A percentile compares a stretch with the other conserved stretches of the same genome.
Conservation (phyloP, 2,329 filamentous ascomycete genomes). For the Drechslerella coelobrocha region DNA sequence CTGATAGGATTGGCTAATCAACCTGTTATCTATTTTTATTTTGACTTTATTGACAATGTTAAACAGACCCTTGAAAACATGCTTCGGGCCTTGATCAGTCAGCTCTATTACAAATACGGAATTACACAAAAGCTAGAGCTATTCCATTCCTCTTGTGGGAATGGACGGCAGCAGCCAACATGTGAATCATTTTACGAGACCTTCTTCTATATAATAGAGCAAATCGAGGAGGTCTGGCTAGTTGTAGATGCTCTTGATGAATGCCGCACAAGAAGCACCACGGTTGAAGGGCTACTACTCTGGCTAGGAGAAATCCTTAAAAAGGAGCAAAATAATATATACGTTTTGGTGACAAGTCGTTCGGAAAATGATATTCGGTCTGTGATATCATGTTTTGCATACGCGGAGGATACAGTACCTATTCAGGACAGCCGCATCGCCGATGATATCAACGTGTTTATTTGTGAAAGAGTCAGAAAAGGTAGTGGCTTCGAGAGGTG, state of each 20-base stretch:
- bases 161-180: neutral
- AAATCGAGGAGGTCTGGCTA: neutral
- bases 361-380: neutral
- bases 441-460: slow-evolving; percentile 16
- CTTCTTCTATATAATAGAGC: neutral
- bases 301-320: neutral
- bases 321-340: neutral
- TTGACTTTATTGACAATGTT: neutral
- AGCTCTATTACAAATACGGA: neutral
- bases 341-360: neutral
- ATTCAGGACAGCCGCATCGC: neutral
- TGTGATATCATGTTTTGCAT: neutral
- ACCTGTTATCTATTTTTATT: neutral
- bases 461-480: slow-evolving; percentile 35
- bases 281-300: neutral
- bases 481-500: slow-evolving; percentile 54
- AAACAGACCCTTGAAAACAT: neutral
- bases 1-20: slow-evolving; percentile 26
- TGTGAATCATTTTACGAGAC: neutral
- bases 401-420: neutral
- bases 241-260: slow-evolving; percentile 6
- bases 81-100: neutral
- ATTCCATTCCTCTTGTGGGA: neutral
- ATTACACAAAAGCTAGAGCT: neutral
- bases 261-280: neutral